Percentiles rank a stretch among this genome's conserved stretches.
These are phyloP conservation scores for Xylaria telfairii DNA, from an alignment of 495 filamentous ascomycete species.

Conservation along the genomic window DNA sequence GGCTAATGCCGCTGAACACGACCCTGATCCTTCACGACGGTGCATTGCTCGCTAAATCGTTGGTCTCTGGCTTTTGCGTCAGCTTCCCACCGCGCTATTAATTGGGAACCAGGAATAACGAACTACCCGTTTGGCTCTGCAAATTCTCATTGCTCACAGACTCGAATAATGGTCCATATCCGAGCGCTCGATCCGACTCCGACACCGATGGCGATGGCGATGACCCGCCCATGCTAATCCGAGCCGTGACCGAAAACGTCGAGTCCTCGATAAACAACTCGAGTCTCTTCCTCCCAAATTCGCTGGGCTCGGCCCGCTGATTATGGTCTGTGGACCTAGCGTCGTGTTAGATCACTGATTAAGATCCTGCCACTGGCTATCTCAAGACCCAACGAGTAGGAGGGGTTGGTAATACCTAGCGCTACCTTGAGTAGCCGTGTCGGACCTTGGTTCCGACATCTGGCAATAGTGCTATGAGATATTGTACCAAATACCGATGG, in stretches of 20 bases:
- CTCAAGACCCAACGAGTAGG: not conserved
- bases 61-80: not conserved
- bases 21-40: not conserved
- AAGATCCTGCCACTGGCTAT: not conserved
- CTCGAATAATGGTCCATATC: not conserved
- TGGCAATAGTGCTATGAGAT: not conserved
- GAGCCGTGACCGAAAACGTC: conserved; percentile 5
- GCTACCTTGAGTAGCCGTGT: conserved; percentile 6
- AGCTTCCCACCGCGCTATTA: not conserved
- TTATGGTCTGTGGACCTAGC: not conserved
- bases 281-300: not conserved
- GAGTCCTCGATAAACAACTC: not conserved
- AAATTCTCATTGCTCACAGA: not conserved
- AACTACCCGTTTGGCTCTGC: not conserved
- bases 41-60: not conserved
- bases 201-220: not conserved
- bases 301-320: not conserved
- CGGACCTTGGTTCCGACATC: conserved; percentile 13
- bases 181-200: not conserved
- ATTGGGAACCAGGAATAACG: not conserved
- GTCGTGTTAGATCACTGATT: not conserved
- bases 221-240: not conserved
- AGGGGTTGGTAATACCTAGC: not conserved
- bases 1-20: too few species aligned
- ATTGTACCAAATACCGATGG: not conserved